Evolutionary conservation across 2,329 filamentous ascomycete species (phyloP).

Genomic region (Aspergillus terreus): DNA sequence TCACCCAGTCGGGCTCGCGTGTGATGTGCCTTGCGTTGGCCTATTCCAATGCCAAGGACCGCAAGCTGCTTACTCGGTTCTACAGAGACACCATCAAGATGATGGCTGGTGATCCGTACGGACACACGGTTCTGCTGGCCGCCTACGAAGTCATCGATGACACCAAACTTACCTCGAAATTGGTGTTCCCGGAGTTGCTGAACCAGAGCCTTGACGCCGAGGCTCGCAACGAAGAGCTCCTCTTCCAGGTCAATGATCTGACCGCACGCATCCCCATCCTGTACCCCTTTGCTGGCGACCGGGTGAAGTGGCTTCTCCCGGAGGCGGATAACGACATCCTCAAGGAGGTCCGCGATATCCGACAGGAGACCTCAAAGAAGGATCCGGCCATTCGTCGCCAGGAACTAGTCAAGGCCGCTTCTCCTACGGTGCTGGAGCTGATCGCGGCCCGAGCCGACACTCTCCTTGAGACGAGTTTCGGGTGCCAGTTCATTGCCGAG

Average conservation of each 20-base stretch:
- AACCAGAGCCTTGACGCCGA: conserved; percentile 56
- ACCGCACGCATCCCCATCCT: conserved; percentile 63
- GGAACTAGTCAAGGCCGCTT: conserved; percentile 72
- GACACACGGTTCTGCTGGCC: conserved; percentile 75
- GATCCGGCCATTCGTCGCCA: conserved; percentile 70
- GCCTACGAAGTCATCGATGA: conserved; percentile 93
- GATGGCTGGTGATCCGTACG: conserved; percentile 77
- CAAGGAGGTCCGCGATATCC: conserved; percentile 72
- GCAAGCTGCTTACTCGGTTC: conserved; percentile 79
- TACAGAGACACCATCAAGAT: conserved; percentile 87
- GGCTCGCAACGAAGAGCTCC: conserved; percentile 41
- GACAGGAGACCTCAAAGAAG: conserved; percentile 87
- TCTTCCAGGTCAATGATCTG: conserved; percentile 42
- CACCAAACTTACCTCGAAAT: conserved; percentile 80
- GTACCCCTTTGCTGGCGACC: conserved; percentile 70
- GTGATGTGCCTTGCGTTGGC: conserved; percentile 79
- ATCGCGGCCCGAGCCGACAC: conserved; percentile 65
- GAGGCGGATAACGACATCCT: conserved; percentile 66
- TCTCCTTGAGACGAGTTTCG: conserved; percentile 72
- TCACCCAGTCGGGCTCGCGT: conserved; percentile 82
- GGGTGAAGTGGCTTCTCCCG: conserved; percentile 61
- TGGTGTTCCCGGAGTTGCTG: conserved; percentile 81
- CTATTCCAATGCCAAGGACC: conserved; percentile 84
- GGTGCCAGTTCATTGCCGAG: conserved; percentile 81
- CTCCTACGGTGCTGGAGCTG: conserved; percentile 69